Evolutionary conservation across 768 basidiomycete genomes (phyloP).

Genomic region (Lactarius psammicola): DNA sequence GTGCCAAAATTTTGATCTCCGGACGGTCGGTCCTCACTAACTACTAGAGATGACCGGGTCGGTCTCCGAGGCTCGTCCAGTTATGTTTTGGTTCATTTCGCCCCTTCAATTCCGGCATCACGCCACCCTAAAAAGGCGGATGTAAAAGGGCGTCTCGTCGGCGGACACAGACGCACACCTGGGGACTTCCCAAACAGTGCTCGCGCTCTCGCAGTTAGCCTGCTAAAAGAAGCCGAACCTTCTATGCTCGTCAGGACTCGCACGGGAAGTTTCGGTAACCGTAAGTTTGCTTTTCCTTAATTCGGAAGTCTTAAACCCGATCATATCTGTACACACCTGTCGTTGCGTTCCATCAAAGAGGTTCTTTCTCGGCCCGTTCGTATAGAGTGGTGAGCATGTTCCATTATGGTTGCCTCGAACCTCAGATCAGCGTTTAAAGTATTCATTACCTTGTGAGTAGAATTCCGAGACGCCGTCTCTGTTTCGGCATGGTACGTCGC

Average conservation of each 20-base stretch:
- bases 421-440: slow-evolving; percentile 28
- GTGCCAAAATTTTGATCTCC: slow-evolving; percentile 28
- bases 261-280: slow-evolving; percentile 17
- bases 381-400: slow-evolving; percentile 5
- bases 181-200: neutral
- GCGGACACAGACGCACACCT: slow-evolving; percentile 1
- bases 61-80: slow-evolving; percentile 22
- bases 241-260: slow-evolving; percentile 10
- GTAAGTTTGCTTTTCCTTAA: slow-evolving; percentile 18
- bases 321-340: slow-evolving; percentile 13
- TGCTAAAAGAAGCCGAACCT: slow-evolving; percentile 6
- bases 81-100: slow-evolving; percentile 20
- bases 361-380: slow-evolving; percentile 24
- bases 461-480: slow-evolving; percentile 24
- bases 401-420: slow-evolving; percentile 12
- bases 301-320: slow-evolving; percentile 21
- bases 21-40: slow-evolving; percentile 22
- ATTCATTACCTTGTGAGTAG: slow-evolving; percentile 19
- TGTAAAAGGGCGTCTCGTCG: slow-evolving; percentile 16
- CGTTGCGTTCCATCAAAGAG: slow-evolving; percentile 6
- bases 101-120: slow-evolving; percentile 26
- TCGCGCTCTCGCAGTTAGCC: neutral
- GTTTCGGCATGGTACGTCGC: slow-evolving; percentile 9
- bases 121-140: slow-evolving; percentile 10
- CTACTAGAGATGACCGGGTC: slow-evolving; percentile 21